phyloP scores from a whole-genome alignment of 2,329 filamentous ascomycete genomes.

The Chalaropsis ovoidea region DNA sequence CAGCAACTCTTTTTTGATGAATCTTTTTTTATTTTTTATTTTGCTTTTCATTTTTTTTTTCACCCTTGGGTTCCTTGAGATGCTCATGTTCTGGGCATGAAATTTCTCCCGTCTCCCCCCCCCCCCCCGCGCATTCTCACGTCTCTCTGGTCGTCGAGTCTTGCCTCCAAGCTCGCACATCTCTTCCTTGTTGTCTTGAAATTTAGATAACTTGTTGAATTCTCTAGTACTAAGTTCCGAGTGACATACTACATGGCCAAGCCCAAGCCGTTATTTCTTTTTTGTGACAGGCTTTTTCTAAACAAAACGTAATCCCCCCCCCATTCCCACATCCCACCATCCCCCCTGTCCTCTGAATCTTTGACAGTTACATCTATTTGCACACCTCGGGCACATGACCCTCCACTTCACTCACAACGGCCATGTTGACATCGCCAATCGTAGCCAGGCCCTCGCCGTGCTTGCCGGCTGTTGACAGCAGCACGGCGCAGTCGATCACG shows the following conservation, averaged over 20 bases:
- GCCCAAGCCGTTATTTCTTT: background rate
- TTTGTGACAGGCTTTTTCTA: constrained; percentile 8
- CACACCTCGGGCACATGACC: constrained; percentile 38
- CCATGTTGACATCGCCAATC: constrained; percentile 47
- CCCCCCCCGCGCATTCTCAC: too few relatives aligned
- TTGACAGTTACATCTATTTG: constrained; percentile 9
- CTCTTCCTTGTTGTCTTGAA: background rate
- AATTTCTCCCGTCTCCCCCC: too few relatives aligned
- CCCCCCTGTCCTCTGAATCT: background rate
- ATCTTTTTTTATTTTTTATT: background rate
- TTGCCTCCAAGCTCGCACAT: background rate
- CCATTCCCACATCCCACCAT: background rate
- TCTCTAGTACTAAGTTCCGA: background rate
- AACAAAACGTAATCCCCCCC: background rate
- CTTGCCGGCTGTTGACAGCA: constrained; percentile 43
- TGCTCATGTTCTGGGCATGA: too few relatives aligned
- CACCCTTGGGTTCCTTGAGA: too few relatives aligned
- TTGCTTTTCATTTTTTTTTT: background rate
- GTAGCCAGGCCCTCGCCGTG: constrained; percentile 34
- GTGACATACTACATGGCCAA: background rate
- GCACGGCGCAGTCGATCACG: constrained; percentile 60
- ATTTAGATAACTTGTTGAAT: background rate
- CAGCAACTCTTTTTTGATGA: constrained; percentile 14
- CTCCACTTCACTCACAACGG: constrained; percentile 44
- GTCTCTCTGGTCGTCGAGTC: background rate